Conservation (phyloP, 805 yeast genomes). For the Candida corydali region DNA sequence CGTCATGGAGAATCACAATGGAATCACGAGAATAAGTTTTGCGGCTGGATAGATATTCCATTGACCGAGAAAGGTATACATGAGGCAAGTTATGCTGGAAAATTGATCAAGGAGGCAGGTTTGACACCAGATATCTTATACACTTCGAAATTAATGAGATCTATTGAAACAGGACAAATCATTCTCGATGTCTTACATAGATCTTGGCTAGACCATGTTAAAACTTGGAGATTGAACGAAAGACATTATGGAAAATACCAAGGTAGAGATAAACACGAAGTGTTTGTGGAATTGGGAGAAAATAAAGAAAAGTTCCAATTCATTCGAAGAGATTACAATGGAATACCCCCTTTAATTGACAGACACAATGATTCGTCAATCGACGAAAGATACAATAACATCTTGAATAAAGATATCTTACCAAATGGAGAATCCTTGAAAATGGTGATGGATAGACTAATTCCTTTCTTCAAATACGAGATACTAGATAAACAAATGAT, state of each 20-base stretch:
- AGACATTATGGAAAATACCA: conserved; percentile 42
- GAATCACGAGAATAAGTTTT: conserved; percentile 40
- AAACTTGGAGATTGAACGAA: conserved; percentile 41
- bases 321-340: conserved; percentile 34
- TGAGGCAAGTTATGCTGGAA: conserved; percentile 38
- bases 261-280: conserved; percentile 35
- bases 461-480: conserved; percentile 32
- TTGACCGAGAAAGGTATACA: conserved; percentile 31
- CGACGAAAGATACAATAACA: conserved; percentile 32
- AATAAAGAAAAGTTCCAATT: conserved; percentile 35
- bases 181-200: conserved; percentile 28
- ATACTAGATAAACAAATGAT: conserved; percentile 22
- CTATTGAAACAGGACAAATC: conserved; percentile 38
- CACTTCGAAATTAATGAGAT: conserved; percentile 36
- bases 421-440: conserved; percentile 39
- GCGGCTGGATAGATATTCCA: conserved; percentile 46
- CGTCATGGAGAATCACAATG: conserved; percentile 44
- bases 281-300: conserved; percentile 30
- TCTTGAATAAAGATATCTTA: conserved; percentile 15
- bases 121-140: conserved; percentile 32
- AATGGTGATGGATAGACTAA: conserved; percentile 35
- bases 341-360: conserved; percentile 31
- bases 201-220: conserved; percentile 34
- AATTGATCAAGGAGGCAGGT: conserved; percentile 23
- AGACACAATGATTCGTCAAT: conserved; percentile 23